Evolutionary conservation across 495 filamentous ascomycete genomes (phyloP), one percentile per base, ranked within the genome.

Genomic region (Xeromyces bisporus): DNA sequence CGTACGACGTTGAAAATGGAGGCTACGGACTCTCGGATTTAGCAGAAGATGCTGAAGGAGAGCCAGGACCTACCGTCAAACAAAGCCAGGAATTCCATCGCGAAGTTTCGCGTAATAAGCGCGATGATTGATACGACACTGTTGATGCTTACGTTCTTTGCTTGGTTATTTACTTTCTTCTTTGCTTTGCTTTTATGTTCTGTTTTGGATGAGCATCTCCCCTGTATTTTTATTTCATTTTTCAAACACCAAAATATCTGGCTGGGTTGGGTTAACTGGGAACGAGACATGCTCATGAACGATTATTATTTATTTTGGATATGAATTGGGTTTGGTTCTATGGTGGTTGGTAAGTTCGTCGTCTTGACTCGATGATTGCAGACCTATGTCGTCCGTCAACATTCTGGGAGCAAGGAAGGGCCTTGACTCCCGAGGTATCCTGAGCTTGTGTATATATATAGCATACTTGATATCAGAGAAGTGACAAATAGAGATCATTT

Each of bases 1-100:
- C 74, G 2, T 92, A 86, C 41, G 83, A 91, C 34, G 64, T 77
- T 24, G 77, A 87, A 45, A 72, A 76, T 41, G 60, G 66, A n/a
- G 72, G 50, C 6, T 65, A 75, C 26, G 77, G 74, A 13, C 47
- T 84, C 50, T 60, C 62, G 9, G 78, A 83, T 32, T 53, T 89
- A 23, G 62, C 73, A 5, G 77, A 83, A 36, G 76, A 78, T 37
- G 75, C 66, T 35, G 78, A 85, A 35, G 72, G 67, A 9, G 57
- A 53, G 35, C 54, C 54, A 12, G 60, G 57, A 8, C 55, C 57
- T 32, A 60, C 55, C 2, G 52, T 51, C 32, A 40, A 52, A 29
- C 41, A 37, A 16, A 50, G 39, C 15, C 45, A 48, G 14, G 43
- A 51, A 15, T 33, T 41, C 12, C 38, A 50, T 16, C 47, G 42